Conservation (phyloP, 306 rosid genomes). For the Cucurbita maxima region DNA sequence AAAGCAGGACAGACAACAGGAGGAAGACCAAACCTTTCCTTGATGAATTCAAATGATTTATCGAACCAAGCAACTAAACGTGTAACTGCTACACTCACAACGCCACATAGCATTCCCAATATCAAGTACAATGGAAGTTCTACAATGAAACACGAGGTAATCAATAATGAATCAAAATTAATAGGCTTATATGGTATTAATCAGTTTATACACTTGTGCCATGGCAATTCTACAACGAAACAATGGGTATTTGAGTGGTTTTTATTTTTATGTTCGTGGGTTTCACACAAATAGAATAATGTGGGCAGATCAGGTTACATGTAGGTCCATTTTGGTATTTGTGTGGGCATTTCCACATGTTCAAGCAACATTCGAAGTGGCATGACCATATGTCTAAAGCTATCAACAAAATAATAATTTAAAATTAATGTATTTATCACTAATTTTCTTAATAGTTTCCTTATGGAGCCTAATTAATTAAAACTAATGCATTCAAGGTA, state of each 20-base stretch:
- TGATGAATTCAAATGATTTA: constrained; percentile 47
- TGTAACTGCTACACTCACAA: constrained; percentile 75
- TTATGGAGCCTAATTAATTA: neutral
- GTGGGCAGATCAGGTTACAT: neutral
- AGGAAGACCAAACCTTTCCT: constrained; percentile 80
- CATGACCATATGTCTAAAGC: neutral
- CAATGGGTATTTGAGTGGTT: neutral
- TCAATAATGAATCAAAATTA: constrained; percentile 8
- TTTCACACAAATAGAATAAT: neutral
- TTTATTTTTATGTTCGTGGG: neutral
- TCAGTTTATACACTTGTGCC: neutral
- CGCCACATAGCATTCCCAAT: constrained; percentile 97
- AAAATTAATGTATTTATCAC: neutral
- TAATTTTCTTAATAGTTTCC: neutral
- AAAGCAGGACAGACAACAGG: constrained; percentile 82
- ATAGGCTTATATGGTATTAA: neutral
- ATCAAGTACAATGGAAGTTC: constrained; percentile 89
- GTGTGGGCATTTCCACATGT: neutral
- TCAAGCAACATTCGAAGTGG: neutral
- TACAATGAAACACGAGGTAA: constrained; percentile 32
- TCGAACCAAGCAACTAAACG: constrained; percentile 84
- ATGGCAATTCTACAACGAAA: neutral
- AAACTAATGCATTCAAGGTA: neutral
- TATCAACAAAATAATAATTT: neutral
- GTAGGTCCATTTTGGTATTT: neutral